Base-by-base conservation (phyloP, 768 basidiomycete genomes). In the Macrocybe gigantea region DNA sequence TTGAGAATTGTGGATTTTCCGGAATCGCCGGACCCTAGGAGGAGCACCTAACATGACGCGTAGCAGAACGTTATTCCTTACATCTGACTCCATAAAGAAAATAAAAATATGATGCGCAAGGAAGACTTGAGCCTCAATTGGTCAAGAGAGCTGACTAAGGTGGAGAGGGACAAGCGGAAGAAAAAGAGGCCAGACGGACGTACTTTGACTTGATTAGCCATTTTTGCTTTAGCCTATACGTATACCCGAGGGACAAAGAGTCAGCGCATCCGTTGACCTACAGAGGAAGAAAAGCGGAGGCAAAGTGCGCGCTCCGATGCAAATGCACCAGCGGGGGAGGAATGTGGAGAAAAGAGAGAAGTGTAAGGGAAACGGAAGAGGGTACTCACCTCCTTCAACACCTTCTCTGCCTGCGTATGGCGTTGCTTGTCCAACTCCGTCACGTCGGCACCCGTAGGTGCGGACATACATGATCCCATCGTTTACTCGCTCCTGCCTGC, bases 1-100 rank as follows among this genome's bases (percentile, higher is more conserved):
- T 93, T 93, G 64, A 93, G 76, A 59, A 96, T 77, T 7, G 93
- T 96, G 5, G 88, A 90, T 67, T 96, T 97, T 15, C 93, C 93
- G 32, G 86, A 89, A 62, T 95, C 93, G 30, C 93, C 93, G 38
- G 93, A 93, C 38, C 93, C 93, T 35, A 97, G 75, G 22, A 97
- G 74, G 43, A 97, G 73, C 11, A 96, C 84, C 86, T 93, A 51
- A 48, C 6, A 44, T 32, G 5, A 6, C 29, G 32, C 42, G 31
- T 44, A 12, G 15, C 35, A 12, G 35, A 33, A 32, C 13, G 10
- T 14, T 15, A 5, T 29, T 9, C 49, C 36, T 33, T 31, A 15
- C 15, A 47, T 2, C 15, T 30, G 2, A 11, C 11, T 33, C 5
- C 22, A 22, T 22, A 22, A 22, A 22, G 22, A 22, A 22, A 4